phyloP scores from a whole-genome alignment of 345 rosid species.

The Euphorbia tirucalli region DNA sequence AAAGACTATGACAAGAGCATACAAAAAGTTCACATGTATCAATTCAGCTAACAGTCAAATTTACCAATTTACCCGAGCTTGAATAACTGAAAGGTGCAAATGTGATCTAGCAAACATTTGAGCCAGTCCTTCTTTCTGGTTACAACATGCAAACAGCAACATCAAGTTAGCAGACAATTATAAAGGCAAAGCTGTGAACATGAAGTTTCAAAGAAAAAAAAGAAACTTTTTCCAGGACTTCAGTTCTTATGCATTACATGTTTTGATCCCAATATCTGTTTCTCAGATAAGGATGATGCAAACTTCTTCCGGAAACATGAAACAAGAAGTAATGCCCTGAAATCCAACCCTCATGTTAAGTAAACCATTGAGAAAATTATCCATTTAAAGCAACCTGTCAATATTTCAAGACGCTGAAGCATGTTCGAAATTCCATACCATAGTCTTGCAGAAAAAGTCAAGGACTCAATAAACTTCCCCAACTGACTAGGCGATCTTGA shows the following conservation, averaged over 20 bases:
- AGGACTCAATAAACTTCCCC: slow-evolving; percentile 60
- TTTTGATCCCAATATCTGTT: slow-evolving; percentile 60
- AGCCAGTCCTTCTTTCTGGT: slow-evolving; percentile 70
- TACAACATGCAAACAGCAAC: slow-evolving; percentile 47
- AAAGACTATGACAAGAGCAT: neutral
- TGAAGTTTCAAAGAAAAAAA: slow-evolving; percentile 19
- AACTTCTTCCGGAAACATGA: slow-evolving; percentile 65
- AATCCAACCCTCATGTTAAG: slow-evolving; percentile 25
- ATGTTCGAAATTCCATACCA: slow-evolving; percentile 47
- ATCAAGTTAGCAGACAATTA: slow-evolving; percentile 34
- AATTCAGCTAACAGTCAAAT: slow-evolving; percentile 23
- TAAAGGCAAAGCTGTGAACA: slow-evolving; percentile 1
- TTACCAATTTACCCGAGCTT: slow-evolving; percentile 65
- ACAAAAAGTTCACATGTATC: slow-evolving; percentile 15
- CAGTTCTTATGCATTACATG: slow-evolving; percentile 43
- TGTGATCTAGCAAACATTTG: slow-evolving; percentile 56
- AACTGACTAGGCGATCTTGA: slow-evolving; percentile 44
- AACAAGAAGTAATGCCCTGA: slow-evolving; percentile 69
- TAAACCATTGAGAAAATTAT: slow-evolving; percentile 16
- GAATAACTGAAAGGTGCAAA: slow-evolving; percentile 52
- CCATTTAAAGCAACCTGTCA: neutral
- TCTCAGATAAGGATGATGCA: slow-evolving; percentile 46
- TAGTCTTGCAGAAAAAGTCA: slow-evolving; percentile 70
- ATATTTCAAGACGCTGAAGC: slow-evolving; percentile 3
- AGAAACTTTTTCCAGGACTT: slow-evolving; percentile 3